A percentile compares a stretch with the other conserved stretches of the same genome.
Conservation (phyloP, 371 early-diverging fungal genomes). For the Conidiobolus coronatus region DNA sequence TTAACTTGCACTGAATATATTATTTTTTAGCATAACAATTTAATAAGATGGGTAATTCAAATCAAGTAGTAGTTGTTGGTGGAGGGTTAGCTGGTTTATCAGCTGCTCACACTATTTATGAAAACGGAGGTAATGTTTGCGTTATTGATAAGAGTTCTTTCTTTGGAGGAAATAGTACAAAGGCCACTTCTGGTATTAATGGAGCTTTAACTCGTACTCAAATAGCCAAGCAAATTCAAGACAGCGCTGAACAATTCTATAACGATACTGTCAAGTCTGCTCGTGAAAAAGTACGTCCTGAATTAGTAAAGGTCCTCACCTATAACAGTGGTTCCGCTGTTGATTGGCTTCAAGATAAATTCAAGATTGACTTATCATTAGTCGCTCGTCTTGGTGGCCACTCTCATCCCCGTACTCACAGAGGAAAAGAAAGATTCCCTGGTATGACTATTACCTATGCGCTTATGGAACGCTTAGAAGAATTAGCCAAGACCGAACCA, state of each 20-base stretch:
- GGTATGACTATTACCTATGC: conserved; percentile 92
- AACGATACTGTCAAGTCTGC: conserved; percentile 76
- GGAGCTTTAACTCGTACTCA: conserved; percentile 74
- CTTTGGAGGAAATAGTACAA: conserved; percentile 81
- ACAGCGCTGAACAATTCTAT: conserved; percentile 67
- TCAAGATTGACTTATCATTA: conserved; percentile 62
- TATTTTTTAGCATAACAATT: no score
- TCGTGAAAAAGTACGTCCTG: conserved; percentile 57
- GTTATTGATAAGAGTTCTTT: conserved; percentile 75
- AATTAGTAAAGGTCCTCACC: conserved; percentile 68
- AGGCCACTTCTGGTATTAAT: conserved; percentile 96
- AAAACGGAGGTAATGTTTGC: conserved; percentile 66
- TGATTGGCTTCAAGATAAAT: conserved; percentile 80
- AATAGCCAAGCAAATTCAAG: conserved; percentile 31
- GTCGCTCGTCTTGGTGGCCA: conserved; percentile 82
- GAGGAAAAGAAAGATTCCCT: conserved; percentile 83
- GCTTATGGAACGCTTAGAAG: conserved; percentile 68
- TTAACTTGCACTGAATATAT: no score
- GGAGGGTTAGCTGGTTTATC: conserved; percentile 79
- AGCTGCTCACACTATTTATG: conserved; percentile 65
- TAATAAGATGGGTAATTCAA: background rate
- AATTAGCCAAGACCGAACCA: conserved; percentile 37
- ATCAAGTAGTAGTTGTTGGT: conserved; percentile 67
- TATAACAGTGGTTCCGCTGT: conserved; percentile 70
- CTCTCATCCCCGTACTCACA: conserved; percentile 76